Evolutionary conservation across 208 protist genomes (phyloP).

Genomic region (Crithidia thermophila): DNA sequence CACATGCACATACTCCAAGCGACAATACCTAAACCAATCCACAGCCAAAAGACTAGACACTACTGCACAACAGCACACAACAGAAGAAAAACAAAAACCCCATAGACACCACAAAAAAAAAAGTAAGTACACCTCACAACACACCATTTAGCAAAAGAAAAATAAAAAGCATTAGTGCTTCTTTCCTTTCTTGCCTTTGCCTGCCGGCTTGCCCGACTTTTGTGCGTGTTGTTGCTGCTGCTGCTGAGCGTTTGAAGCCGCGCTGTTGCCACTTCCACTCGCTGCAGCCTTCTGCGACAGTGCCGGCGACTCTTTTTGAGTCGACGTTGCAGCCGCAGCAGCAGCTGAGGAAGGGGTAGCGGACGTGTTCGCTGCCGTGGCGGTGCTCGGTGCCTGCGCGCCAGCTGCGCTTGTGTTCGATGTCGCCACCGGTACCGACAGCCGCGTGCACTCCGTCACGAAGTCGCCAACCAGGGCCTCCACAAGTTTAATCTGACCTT

Average conservation of each 20-base stretch:
- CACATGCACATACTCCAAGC: too few relatives aligned
- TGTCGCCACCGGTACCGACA: not conserved
- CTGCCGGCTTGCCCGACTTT: constrained; percentile 1
- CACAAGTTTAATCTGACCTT: constrained; percentile 64
- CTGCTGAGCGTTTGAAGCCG: too few relatives aligned
- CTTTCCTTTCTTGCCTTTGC: constrained; percentile 38
- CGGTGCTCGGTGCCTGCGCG: not conserved
- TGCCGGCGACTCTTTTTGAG: not conserved
- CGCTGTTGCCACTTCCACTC: too few relatives aligned
- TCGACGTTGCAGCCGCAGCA: not conserved
- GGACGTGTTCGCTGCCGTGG: not conserved
- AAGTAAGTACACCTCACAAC: not conserved
- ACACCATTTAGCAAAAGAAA: not conserved
- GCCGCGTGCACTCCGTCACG: constrained; percentile 53
- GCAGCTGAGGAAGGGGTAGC: constrained; percentile 4
- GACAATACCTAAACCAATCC: too few relatives aligned
- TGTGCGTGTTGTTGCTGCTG: constrained; percentile 26
- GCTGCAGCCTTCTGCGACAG: not conserved
- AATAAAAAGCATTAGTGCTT: constrained; percentile 8
- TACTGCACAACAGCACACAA: not conserved
- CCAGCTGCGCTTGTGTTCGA: not conserved
- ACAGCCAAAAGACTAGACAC: too few relatives aligned
- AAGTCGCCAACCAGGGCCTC: constrained; percentile 69
- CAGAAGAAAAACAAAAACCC: not conserved
- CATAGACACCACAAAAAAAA: not conserved